Evolutionary conservation across 2,329 filamentous ascomycete genomes (phyloP), one percentile per base, ranked within the genome.

Genomic region (Neopestalotiopsis sp.): DNA sequence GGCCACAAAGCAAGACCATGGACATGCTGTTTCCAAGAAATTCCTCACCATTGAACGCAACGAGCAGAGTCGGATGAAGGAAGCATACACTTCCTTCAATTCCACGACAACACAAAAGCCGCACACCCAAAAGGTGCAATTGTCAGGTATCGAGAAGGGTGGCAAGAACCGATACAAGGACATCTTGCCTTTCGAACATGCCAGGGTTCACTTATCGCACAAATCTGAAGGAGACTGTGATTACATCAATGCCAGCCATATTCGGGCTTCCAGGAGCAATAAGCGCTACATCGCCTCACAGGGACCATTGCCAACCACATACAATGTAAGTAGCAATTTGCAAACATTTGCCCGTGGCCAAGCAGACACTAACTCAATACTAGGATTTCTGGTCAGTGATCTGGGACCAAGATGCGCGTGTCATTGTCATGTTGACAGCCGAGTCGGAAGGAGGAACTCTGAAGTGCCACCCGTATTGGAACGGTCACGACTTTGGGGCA

Each of bases 371-470:
- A 73, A 84, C 76, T 28, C 65, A 49, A 64, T 61, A 65, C 3
- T 73, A 96, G 93, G 96, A 99, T 79, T 99, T 99, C 78, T 99
- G 96, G 96, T 95, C 94, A 70, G 92, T 98, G 12, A 87, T 98
- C 38, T 99, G 96, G 96, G 95, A 98, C 78, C 93, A 98, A 80
- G 95, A 98, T 77, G 91, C 97, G 3, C 92, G 95, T 65, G 93
- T 98, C 32, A 92, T 99, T 71, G 95, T 98, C 72, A 98, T 98
- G 92, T 87, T 99, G 73, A 99, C 96, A 5, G 95, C 96, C 1
- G 95, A 98, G 80, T 89, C 92, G 32, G 96, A 99, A 82, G 94
- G 94, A 30, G 95, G 95, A 0, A 95, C 97, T 77, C 85, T 97
- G 59, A 99, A 98, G 80, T 97, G 95, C 71, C 95, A 99, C 79